Percentiles rank a stretch among this genome's conserved stretches.
Conservation (phyloP, 2,329 filamentous ascomycete genomes). For the Aspergillus sergii region DNA sequence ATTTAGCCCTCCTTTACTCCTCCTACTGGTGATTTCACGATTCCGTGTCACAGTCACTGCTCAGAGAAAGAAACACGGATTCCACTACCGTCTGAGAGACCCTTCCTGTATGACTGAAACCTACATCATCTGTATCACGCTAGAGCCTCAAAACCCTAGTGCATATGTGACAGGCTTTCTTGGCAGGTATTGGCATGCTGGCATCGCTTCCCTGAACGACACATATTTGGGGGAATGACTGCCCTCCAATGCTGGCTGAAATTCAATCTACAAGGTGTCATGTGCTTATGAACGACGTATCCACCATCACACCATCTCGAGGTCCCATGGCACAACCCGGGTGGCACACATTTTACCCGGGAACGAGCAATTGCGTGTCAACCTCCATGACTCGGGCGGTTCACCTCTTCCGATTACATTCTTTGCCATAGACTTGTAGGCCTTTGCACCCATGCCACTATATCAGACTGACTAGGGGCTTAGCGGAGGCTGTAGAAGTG, state of each 20-base stretch:
- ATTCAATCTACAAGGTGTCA: neutral
- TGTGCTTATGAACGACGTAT: neutral
- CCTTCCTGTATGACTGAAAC: neutral
- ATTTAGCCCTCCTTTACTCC: neutral
- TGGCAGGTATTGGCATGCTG: neutral
- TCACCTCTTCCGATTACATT: neutral
- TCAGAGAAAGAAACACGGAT: neutral
- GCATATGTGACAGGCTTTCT: neutral
- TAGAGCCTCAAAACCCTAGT: neutral
- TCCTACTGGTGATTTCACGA: neutral
- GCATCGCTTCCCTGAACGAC: neutral
- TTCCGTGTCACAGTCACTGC: neutral
- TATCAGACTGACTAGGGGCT: no score
- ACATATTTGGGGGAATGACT: neutral
- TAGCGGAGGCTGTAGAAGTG: no score
- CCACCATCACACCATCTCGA: constrained; percentile 7
- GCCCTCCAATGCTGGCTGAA: neutral
- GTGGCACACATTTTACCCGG: neutral
- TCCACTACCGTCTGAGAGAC: neutral
- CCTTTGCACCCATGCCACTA: no score
- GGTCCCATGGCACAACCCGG: constrained; percentile 2
- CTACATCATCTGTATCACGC: neutral
- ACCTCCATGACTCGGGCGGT: neutral
- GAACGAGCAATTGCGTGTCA: neutral
- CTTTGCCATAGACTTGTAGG: neutral